These are phyloP conservation scores for Beta macrorhiza DNA, from an alignment of 179 eudicot species.

Conservation along the genomic window DNA sequence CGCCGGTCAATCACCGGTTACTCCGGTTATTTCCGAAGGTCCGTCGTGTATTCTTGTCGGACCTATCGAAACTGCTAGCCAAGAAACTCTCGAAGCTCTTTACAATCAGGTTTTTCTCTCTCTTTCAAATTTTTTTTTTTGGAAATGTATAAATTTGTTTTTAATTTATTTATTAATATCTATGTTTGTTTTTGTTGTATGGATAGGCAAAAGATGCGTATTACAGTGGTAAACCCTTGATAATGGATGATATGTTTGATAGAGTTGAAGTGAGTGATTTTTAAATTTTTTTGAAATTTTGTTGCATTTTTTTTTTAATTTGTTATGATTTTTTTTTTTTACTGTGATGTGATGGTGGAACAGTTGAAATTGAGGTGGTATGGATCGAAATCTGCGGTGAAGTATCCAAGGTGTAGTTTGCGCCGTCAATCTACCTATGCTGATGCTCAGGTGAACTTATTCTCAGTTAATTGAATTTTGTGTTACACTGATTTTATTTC, in stretches of 20 bases:
- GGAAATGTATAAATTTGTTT: background rate
- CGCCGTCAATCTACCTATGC: constrained; percentile 82
- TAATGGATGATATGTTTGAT: constrained; percentile 95
- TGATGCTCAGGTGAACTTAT: constrained; percentile 77
- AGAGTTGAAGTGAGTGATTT: constrained; percentile 64
- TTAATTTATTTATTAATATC: background rate
- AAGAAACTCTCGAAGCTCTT: constrained; percentile 96
- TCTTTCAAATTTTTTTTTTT: background rate
- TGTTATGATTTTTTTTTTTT: background rate
- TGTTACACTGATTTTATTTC: background rate
- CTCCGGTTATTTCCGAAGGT: constrained; percentile 46
- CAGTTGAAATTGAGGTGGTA: constrained; percentile 86
- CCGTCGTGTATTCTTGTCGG: constrained; percentile 90
- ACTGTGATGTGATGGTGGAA: constrained; percentile 14
- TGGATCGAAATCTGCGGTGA: constrained; percentile 84
- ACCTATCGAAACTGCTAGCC: constrained; percentile 78
- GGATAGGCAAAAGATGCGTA: constrained; percentile 83
- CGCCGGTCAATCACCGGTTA: constrained; percentile 22
- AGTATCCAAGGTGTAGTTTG: constrained; percentile 96
- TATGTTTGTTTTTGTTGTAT: background rate
- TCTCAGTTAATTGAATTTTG: background rate
- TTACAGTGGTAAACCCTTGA: constrained; percentile 85
- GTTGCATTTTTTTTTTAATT: background rate
- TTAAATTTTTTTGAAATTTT: background rate
- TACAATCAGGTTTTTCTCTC: constrained; percentile 61